These are phyloP conservation scores for Nakazawaea pomicola DNA, from an alignment of 805 yeast genomes.

Conservation along the genomic window DNA sequence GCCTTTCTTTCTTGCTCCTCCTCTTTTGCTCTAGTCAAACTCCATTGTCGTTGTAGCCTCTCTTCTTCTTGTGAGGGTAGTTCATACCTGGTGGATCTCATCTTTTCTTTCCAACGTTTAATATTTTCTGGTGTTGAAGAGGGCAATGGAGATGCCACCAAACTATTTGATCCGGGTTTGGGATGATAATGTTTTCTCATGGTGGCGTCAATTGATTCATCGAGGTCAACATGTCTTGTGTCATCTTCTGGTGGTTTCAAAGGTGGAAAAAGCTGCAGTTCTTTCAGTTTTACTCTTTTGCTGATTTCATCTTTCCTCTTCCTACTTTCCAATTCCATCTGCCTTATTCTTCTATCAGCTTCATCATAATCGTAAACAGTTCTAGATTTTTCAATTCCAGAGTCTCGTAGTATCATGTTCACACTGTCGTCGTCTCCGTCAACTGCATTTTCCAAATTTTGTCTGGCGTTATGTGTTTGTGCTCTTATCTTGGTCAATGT, in stretches of 20 bases:
- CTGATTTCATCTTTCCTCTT: slow-evolving; percentile 6
- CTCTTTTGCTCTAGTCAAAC: neutral
- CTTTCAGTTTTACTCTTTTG: slow-evolving; percentile 8
- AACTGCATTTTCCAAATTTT: slow-evolving; percentile 1
- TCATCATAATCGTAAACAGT: slow-evolving; percentile 2
- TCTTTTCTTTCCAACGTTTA: slow-evolving; percentile 6
- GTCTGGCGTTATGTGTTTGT: slow-evolving; percentile 2
- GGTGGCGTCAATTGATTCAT: slow-evolving; percentile 8
- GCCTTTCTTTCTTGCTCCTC: neutral
- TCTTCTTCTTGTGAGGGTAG: slow-evolving; percentile 10
- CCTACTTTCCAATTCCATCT: slow-evolving; percentile 1
- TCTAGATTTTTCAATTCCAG: slow-evolving; percentile 3
- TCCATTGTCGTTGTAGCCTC: slow-evolving; percentile 5
- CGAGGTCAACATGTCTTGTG: neutral
- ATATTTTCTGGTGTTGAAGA: slow-evolving; percentile 9
- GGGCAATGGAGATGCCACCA: slow-evolving; percentile 11
- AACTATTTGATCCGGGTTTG: neutral
- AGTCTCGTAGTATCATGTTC: slow-evolving; percentile 4
- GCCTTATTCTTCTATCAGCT: slow-evolving; percentile 3
- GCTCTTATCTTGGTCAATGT: neutral
- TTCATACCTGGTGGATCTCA: slow-evolving; percentile 3
- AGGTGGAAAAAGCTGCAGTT: slow-evolving; percentile 3
- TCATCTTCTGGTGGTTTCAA: too few relatives aligned
- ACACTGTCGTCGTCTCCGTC: slow-evolving; percentile 7
- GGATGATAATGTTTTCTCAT: slow-evolving; percentile 1